Evolutionary conservation across 2,329 filamentous ascomycete species (phyloP).

Genomic region (Aureobasidium sp.): DNA sequence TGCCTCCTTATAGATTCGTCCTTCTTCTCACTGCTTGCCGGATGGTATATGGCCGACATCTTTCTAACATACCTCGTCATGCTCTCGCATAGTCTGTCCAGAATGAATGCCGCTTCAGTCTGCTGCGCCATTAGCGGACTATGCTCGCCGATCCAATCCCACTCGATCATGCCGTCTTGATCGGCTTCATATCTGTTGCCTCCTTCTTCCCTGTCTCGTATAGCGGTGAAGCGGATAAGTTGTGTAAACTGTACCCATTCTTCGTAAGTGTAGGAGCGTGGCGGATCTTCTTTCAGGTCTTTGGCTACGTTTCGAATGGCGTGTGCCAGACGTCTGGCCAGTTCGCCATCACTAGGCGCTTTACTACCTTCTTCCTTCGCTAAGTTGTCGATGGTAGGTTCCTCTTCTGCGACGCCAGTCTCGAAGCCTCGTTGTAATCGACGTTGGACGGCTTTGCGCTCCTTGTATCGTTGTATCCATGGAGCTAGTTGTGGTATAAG

Average conservation of each 20-base stretch:
- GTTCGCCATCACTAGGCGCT: slow-evolving; percentile 45
- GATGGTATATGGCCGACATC: not conserved
- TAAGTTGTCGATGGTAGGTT: slow-evolving; percentile 37
- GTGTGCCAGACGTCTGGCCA: slow-evolving; percentile 57
- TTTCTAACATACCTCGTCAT: slow-evolving; percentile 42
- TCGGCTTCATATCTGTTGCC: slow-evolving; percentile 34
- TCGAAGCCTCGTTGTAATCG: slow-evolving; percentile 44
- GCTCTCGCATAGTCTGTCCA: slow-evolving; percentile 60
- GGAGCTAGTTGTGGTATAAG: slow-evolving; percentile 39
- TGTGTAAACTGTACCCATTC: slow-evolving; percentile 82
- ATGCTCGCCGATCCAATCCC: slow-evolving; percentile 66
- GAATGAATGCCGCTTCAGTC: slow-evolving; percentile 59
- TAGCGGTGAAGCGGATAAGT: slow-evolving; percentile 55
- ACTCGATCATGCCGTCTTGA: slow-evolving; percentile 55
- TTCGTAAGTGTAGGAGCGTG: slow-evolving; percentile 67
- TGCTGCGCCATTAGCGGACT: slow-evolving; percentile 59
- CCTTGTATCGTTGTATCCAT: slow-evolving; percentile 32
- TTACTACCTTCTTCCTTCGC: slow-evolving; percentile 35
- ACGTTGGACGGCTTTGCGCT: slow-evolving; percentile 23
- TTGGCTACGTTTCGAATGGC: slow-evolving; percentile 62
- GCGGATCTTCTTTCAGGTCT: slow-evolving; percentile 52
- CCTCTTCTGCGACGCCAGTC: slow-evolving; percentile 27
- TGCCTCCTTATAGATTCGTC: not conserved
- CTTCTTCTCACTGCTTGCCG: not conserved
- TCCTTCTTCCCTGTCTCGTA: slow-evolving; percentile 24